Percentiles rank a stretch among this genome's conserved stretches.
These are phyloP conservation scores for Penicillium mononematosum DNA, from an alignment of 495 filamentous ascomycete genomes.

Conservation along the genomic window DNA sequence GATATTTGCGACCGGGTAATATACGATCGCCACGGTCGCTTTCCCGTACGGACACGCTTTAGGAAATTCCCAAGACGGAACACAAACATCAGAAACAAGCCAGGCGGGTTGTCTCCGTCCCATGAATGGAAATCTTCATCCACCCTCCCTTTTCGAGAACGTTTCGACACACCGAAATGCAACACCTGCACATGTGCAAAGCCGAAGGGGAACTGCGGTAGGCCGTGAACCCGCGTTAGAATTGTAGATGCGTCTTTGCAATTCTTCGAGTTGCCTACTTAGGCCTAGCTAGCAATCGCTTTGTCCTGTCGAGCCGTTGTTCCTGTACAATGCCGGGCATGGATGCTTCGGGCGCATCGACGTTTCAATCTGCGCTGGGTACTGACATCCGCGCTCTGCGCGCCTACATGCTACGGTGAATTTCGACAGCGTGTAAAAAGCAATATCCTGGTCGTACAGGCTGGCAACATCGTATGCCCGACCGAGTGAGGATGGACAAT, in stretches of 20 bases:
- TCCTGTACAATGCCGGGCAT: constrained; percentile 1
- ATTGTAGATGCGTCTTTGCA: constrained; percentile 18
- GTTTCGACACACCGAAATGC: constrained; percentile 12
- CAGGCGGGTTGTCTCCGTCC: background rate
- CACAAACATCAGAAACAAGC: background rate
- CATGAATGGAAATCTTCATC: background rate
- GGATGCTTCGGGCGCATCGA: constrained; percentile 4
- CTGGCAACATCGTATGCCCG: background rate
- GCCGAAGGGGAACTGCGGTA: constrained; percentile 2
- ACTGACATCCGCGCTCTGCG: constrained; percentile 9
- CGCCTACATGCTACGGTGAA: constrained; percentile 4
- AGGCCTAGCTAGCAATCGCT: constrained; percentile 3
- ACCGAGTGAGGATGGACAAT: constrained; percentile 1
- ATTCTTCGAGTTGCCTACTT: constrained; percentile 15
- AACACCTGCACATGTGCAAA: constrained; percentile 13
- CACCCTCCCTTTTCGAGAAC: constrained; percentile 15
- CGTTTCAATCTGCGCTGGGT: constrained; percentile 8
- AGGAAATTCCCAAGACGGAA: background rate
- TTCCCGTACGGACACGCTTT: background rate
- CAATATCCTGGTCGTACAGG: constrained; percentile 1
- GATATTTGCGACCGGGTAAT: constrained; percentile 13
- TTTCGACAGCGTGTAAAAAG: background rate
- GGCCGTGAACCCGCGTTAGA: constrained; percentile 6
- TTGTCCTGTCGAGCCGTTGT: constrained; percentile 6
- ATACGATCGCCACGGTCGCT: constrained; percentile 9